A percentile compares a stretch with the other conserved stretches of the same genome.
These are phyloP conservation scores for Candida easanensis DNA, from an alignment of 805 yeast genomes.

Conservation along the genomic window DNA sequence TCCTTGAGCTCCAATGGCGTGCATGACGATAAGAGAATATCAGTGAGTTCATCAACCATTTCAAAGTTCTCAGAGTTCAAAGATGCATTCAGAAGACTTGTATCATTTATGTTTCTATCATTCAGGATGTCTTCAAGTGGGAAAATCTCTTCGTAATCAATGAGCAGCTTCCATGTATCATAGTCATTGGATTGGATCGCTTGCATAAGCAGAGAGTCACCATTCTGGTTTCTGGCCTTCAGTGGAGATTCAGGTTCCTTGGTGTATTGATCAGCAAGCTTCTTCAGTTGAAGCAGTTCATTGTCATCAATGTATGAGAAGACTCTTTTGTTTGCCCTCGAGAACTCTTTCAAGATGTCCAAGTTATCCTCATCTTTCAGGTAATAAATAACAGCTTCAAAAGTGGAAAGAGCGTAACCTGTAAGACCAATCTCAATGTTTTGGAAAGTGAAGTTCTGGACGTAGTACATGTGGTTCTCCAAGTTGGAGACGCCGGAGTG, in stretches of 20 bases:
- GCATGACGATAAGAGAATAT: conserved; percentile 40
- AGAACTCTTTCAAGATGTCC: conserved; percentile 36
- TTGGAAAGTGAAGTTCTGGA: conserved; percentile 55
- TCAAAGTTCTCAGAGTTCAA: conserved; percentile 50
- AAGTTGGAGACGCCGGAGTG: conserved; percentile 58
- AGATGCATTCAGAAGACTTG: conserved; percentile 59
- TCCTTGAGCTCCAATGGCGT: conserved; percentile 42
- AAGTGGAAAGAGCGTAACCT: conserved; percentile 78
- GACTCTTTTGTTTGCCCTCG: conserved; percentile 47
- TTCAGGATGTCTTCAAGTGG: conserved; percentile 64
- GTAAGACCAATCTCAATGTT: conserved; percentile 53
- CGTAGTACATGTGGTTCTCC: conserved; percentile 62
- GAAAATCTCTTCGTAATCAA: conserved; percentile 44
- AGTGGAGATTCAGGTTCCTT: conserved; percentile 27
- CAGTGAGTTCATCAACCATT: conserved; percentile 45
- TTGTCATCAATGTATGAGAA: conserved; percentile 49
- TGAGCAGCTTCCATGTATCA: conserved; percentile 46
- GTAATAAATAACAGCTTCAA: conserved; percentile 77
- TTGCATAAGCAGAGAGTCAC: conserved; percentile 69
- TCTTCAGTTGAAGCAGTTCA: conserved; percentile 26
- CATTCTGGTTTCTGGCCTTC: conserved; percentile 44
- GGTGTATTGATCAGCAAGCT: conserved; percentile 28
- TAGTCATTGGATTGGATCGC: conserved; percentile 51
- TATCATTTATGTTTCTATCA: conserved; percentile 55
- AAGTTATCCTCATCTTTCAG: conserved; percentile 40